These are phyloP conservation scores for Nidula niveotomentosa DNA, from an alignment of 1,284 basidiomycete genomes.

Conservation along the genomic window DNA sequence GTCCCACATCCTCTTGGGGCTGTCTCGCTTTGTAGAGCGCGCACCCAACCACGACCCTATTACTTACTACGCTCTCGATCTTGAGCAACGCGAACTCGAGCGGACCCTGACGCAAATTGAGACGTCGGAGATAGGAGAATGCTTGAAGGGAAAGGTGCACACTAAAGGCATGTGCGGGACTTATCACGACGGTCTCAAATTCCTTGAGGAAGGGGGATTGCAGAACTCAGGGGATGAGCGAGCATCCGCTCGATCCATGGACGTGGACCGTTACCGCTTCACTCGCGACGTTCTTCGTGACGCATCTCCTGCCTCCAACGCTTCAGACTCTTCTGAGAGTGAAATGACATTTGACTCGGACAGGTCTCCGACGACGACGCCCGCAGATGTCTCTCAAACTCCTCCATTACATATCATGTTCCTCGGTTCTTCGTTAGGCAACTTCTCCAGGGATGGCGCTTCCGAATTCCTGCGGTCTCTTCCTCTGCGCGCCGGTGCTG, in stretches of 20 bases:
- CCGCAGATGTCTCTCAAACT: slow-evolving; percentile 17
- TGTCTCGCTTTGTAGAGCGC: slow-evolving; percentile 53
- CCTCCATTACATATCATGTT: slow-evolving; percentile 82
- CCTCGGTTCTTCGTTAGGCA: slow-evolving; percentile 94
- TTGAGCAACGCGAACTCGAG: slow-evolving; percentile 85
- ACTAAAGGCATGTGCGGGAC: slow-evolving; percentile 88
- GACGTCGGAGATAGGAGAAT: slow-evolving; percentile 61
- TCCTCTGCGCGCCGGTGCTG: slow-evolving; percentile 72
- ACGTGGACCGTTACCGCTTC: neutral
- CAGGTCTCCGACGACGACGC: slow-evolving; percentile 27
- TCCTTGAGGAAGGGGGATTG: slow-evolving; percentile 61
- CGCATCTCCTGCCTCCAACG: slow-evolving; percentile 29
- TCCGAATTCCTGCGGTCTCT: slow-evolving; percentile 77
- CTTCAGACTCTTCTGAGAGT: slow-evolving; percentile 18
- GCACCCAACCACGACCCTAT: slow-evolving; percentile 46
- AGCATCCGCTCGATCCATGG: neutral
- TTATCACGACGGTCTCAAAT: slow-evolving; percentile 81
- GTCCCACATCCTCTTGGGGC: slow-evolving; percentile 79
- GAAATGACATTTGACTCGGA: slow-evolving; percentile 18
- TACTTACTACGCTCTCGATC: slow-evolving; percentile 93
- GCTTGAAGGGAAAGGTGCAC: slow-evolving; percentile 67
- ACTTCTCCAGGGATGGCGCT: slow-evolving; percentile 81
- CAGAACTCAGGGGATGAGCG: slow-evolving; percentile 8
- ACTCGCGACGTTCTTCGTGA: slow-evolving; percentile 13
- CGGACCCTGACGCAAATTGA: slow-evolving; percentile 77